Evolutionary conservation across 2,329 filamentous ascomycete genomes (phyloP).

Genomic region (Hypoxylon sp.): DNA sequence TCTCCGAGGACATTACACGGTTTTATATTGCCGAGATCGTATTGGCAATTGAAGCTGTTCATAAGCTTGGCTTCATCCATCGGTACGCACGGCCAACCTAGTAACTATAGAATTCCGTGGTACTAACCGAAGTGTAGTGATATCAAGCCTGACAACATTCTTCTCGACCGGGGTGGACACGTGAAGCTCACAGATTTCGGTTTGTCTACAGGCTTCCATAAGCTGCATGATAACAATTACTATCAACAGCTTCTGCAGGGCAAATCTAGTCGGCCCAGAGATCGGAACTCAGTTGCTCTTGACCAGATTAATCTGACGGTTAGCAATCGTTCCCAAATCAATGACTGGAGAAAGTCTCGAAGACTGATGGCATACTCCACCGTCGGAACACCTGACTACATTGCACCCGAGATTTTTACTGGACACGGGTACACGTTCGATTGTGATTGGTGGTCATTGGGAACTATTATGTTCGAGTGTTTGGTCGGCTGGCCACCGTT

Average conservation of each 20-base stretch:
- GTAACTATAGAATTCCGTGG: neutral
- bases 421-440: conserved; percentile 96
- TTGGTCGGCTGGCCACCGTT: conserved; percentile 99
- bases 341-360: conserved; percentile 97
- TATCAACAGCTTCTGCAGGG: conserved; percentile 96
- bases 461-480: conserved; percentile 99
- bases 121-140: conserved; percentile 77
- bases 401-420: conserved; percentile 97
- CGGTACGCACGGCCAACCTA: conserved; percentile 72
- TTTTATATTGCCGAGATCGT: conserved; percentile 99
- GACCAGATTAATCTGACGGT: conserved; percentile 99
- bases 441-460: conserved; percentile 99
- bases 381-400: conserved; percentile 98
- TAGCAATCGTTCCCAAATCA: conserved; percentile 97
- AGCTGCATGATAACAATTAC: conserved; percentile 97
- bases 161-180: conserved; percentile 94
- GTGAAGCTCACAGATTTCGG: conserved; percentile 99
- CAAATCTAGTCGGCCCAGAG: conserved; percentile 78
- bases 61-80: conserved; percentile 98
- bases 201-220: conserved; percentile 97
- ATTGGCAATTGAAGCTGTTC: conserved; percentile 97
- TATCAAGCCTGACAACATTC: conserved; percentile 99
- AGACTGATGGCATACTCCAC: conserved; percentile 98
- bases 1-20: conserved; percentile 97
- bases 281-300: conserved; percentile 93